Conservation (phyloP, 306 rosid species). For the Dryas drummondii region DNA sequence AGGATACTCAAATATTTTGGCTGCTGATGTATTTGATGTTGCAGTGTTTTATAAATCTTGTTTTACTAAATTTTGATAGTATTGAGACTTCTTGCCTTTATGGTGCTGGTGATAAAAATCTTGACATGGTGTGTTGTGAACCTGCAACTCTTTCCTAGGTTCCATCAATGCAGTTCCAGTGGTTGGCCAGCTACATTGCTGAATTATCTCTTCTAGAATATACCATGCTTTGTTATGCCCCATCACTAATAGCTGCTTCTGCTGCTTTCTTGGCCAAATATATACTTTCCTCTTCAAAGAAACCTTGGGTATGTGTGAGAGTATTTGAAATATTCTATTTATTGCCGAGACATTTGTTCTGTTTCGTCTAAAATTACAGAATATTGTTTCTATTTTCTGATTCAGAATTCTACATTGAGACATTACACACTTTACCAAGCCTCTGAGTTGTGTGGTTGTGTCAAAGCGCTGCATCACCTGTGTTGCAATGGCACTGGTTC, state of each 20-base stretch:
- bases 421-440: constrained; percentile 64
- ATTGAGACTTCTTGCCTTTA: not conserved
- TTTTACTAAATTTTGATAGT: not conserved
- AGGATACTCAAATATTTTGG: not conserved
- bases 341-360: constrained; percentile 3
- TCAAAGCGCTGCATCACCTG: constrained; percentile 61
- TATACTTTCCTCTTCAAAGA: constrained; percentile 45
- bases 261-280: constrained; percentile 67
- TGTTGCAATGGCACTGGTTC: constrained; percentile 41
- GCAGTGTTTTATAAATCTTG: not conserved
- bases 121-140: constrained; percentile 5
- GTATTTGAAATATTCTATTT: constrained; percentile 7
- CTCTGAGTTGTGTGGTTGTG: constrained; percentile 65
- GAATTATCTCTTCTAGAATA: constrained; percentile 63
- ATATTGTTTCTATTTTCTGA: constrained; percentile 13
- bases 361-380: constrained; percentile 15
- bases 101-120: not conserved
- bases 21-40: not conserved
- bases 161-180: constrained; percentile 47
- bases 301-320: constrained; percentile 61
- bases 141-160: constrained; percentile 38
- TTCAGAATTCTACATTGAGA: constrained; percentile 63
- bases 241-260: constrained; percentile 65
- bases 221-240: constrained; percentile 48
- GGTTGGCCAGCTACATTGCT: constrained; percentile 51